A percentile compares a stretch with the other conserved stretches of the same genome.
phyloP scores from a whole-genome alignment of 139 green algal species.

The Chlamydomonas schloesseri region DNA sequence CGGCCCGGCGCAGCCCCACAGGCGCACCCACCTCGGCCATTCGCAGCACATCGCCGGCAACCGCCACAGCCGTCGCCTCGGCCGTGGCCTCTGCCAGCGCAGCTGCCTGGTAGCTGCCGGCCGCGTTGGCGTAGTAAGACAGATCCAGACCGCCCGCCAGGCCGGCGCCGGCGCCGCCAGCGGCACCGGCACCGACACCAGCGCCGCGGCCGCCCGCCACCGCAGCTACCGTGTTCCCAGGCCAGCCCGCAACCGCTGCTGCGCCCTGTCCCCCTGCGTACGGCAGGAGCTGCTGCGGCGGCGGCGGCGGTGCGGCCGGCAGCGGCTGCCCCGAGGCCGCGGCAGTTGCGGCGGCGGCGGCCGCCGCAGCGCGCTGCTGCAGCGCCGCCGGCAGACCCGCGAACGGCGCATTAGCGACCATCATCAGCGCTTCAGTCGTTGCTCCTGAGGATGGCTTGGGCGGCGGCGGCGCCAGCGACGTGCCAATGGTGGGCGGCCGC shows the following conservation, averaged over 20 bases:
- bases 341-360: background rate
- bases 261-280: background rate
- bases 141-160: background rate
- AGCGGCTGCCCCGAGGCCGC: background rate
- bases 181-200: background rate
- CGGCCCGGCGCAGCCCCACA: background rate
- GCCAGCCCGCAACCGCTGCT: no score
- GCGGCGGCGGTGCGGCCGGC: background rate
- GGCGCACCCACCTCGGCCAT: slow-evolving; percentile 5
- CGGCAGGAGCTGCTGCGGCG: background rate
- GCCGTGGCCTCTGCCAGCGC: slow-evolving; percentile 26
- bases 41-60: slow-evolving; percentile 14
- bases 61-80: slow-evolving; percentile 24
- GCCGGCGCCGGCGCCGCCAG: background rate
- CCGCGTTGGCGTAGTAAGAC: background rate
- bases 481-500: background rate
- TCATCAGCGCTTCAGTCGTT: background rate
- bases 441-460: background rate
- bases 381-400: slow-evolving; percentile 16
- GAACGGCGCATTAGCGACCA: background rate
- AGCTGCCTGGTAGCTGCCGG: slow-evolving; percentile 23
- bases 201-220: no score
- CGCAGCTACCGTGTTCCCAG: background rate
- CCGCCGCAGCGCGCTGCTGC: background rate
- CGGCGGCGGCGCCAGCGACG: background rate